Evolutionary conservation across 345 rosid genomes (phyloP).

Genomic region (Aquilaria sinensis): DNA sequence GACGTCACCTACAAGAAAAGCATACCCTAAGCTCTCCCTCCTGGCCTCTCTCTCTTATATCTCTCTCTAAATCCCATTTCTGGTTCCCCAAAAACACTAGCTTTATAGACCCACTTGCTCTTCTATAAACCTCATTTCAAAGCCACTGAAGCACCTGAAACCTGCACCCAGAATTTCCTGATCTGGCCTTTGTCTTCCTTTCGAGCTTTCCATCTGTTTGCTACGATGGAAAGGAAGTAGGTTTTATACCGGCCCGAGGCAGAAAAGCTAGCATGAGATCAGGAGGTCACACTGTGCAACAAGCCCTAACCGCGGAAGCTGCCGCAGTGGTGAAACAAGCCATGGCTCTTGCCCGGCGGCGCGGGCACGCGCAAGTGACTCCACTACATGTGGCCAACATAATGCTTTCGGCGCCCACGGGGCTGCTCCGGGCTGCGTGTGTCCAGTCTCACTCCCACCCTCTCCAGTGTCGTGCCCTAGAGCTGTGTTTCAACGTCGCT

Average conservation of each 20-base stretch:
- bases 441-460: conserved; percentile 95
- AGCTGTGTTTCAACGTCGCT: conserved; percentile 98
- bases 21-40: conserved; percentile 31
- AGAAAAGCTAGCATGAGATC: conserved; percentile 54
- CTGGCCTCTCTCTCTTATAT: conserved; percentile 18
- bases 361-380: conserved; percentile 98
- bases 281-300: conserved; percentile 82
- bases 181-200: conserved; percentile 6
- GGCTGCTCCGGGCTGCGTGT: conserved; percentile 81
- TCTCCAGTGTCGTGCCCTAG: conserved; percentile 88
- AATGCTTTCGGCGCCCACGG: conserved; percentile 71
- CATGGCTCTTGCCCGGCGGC: conserved; percentile 58
- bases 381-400: conserved; percentile 94
- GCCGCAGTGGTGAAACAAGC: conserved; percentile 73
- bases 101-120: conserved; percentile 7
- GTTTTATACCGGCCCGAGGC: neutral
- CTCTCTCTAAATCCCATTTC: conserved; percentile 14
- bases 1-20: conserved; percentile 70
- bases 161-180: conserved; percentile 13
- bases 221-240: neutral
- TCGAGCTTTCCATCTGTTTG: conserved; percentile 6
- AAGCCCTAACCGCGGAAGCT: conserved; percentile 77
- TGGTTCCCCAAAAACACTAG: neutral
- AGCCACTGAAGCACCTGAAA: conserved; percentile 9
- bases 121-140: conserved; percentile 13